Percentiles rank a stretch among this genome's conserved stretches.
These are phyloP conservation scores for Ascochyta koolunga DNA, from an alignment of 2,329 filamentous ascomycete species.

Conservation along the genomic window DNA sequence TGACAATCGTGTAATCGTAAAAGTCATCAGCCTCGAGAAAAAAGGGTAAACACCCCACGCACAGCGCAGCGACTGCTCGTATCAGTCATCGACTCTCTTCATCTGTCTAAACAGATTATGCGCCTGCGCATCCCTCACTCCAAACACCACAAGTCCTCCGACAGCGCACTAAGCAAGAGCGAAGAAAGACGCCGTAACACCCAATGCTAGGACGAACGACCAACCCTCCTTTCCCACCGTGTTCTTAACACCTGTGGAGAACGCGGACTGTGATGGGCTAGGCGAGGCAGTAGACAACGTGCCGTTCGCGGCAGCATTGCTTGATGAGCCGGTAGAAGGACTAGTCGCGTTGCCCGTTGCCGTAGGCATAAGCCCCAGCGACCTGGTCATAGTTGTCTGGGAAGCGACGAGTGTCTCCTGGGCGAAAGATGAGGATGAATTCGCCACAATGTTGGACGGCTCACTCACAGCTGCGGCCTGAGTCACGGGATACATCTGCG, in stretches of 20 bases:
- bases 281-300: background rate
- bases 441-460: background rate
- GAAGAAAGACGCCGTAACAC: slow-evolving; percentile 2
- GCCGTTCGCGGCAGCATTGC: background rate
- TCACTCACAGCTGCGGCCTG: background rate
- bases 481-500: slow-evolving; percentile 13
- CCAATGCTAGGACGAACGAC: background rate
- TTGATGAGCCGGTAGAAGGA: background rate
- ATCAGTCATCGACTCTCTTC: background rate
- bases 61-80: background rate
- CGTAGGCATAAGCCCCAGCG: background rate
- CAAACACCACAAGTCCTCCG: background rate
- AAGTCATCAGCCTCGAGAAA: background rate
- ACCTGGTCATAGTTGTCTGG: background rate
- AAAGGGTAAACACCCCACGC: background rate
- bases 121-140: background rate
- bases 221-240: background rate
- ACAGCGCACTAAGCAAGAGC: slow-evolving; percentile 2
- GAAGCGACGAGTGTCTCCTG: background rate
- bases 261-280: background rate
- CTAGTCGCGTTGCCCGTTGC: background rate
- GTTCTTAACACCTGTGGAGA: slow-evolving; percentile 9
- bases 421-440: background rate
- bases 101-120: background rate
- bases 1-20: background rate